These are phyloP conservation scores for Chlamydomonas incerta DNA, from an alignment of 139 green algal genomes.

Conservation along the genomic window DNA sequence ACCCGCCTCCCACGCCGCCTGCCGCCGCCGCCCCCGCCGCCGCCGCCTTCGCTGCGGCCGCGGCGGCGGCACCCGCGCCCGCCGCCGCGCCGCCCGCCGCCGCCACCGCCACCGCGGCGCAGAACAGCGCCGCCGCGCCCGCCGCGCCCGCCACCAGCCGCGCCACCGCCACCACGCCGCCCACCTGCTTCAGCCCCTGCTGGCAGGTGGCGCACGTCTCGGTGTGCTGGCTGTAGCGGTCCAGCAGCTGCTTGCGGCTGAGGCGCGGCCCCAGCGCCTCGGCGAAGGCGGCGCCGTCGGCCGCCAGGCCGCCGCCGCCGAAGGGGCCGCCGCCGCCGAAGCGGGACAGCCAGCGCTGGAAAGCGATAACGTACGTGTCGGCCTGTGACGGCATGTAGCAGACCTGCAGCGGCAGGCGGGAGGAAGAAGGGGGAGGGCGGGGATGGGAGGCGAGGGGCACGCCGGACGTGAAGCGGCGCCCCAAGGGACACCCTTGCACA, in stretches of 20 bases:
- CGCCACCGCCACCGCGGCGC: slow-evolving; percentile 16
- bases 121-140: not conserved
- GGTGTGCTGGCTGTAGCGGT: slow-evolving; percentile 52
- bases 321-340: slow-evolving; percentile 53
- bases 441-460: too few species aligned
- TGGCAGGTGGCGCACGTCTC: slow-evolving; percentile 38
- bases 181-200: slow-evolving; percentile 10
- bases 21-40: not conserved
- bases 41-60: not conserved
- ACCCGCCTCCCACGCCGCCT: not conserved
- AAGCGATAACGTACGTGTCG: slow-evolving; percentile 42
- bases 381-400: slow-evolving; percentile 42
- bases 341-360: slow-evolving; percentile 41
- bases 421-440: not conserved
- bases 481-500: too few species aligned
- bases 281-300: slow-evolving; percentile 12
- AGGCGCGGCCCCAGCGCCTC: slow-evolving; percentile 26
- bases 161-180: not conserved
- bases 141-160: not conserved
- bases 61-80: not conserved
- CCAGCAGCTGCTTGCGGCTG: slow-evolving; percentile 38
- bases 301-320: not conserved
- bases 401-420: not conserved
- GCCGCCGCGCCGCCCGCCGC: not conserved
- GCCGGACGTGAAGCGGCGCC: too few species aligned